Conservation (phyloP, 768 basidiomycete genomes). For the Agaricus blazei region DNA sequence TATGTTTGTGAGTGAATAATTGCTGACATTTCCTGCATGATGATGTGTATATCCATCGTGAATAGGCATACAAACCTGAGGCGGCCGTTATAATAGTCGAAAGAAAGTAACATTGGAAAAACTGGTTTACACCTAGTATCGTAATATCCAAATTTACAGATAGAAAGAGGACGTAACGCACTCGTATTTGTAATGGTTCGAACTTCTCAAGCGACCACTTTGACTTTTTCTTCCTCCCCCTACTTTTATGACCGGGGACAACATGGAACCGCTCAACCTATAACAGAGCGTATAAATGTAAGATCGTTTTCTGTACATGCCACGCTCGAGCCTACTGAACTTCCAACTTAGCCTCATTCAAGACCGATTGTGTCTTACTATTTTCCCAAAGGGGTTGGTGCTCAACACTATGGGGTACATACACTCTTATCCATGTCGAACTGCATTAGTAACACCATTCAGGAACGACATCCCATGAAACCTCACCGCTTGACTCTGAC, state of each 20-base stretch:
- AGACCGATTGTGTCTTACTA: slow-evolving; percentile 94
- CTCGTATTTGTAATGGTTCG: slow-evolving; percentile 31
- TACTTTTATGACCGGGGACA: slow-evolving; percentile 75
- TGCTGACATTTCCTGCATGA: background rate
- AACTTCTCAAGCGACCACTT: slow-evolving; percentile 38
- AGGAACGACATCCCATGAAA: slow-evolving; percentile 99
- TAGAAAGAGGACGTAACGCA: background rate
- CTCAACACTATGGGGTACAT: slow-evolving; percentile 93
- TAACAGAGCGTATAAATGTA: slow-evolving; percentile 76
- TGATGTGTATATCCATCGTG: background rate
- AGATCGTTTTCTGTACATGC: slow-evolving; percentile 19
- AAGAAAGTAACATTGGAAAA: too few species aligned
- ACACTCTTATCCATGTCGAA: background rate
- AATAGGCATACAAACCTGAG: background rate
- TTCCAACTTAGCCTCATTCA: slow-evolving; percentile 54
- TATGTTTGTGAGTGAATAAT: background rate
- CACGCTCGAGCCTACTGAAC: background rate
- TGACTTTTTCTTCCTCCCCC: slow-evolving; percentile 62
- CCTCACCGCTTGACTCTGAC: slow-evolving; percentile 95
- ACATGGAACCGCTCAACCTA: slow-evolving; percentile 70
- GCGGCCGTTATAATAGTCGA: too few species aligned
- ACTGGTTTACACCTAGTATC: too few species aligned
- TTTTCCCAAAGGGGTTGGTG: slow-evolving; percentile 89
- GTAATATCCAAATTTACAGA: background rate
- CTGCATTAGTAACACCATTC: background rate